Base-by-base conservation (phyloP, 495 filamentous ascomycete genomes). In the Podospora bellae-mahoneyi region DNA sequence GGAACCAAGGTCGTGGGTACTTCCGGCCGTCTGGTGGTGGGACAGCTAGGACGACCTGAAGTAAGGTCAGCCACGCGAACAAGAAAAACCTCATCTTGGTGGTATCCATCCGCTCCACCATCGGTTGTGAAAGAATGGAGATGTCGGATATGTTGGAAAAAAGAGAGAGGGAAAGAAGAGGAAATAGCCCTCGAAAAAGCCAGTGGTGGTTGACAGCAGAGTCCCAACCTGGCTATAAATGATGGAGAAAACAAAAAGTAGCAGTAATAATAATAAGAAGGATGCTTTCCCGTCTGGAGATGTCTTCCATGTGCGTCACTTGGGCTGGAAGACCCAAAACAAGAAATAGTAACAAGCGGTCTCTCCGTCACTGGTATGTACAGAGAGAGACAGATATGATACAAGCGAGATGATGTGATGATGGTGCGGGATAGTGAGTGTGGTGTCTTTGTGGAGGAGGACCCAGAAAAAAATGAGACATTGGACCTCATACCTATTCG, bases 281-380 rank as follows among this genome's bases (percentile, higher is more conserved):
- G 7, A 26, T 15, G 39, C 39, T 48, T 48, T 18, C 23, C 55
- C n/a, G 6, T 58, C n/a, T 19, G 55, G 16, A 58, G 16, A 26
- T 58, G 55, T 58, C 55, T 58, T 58, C 55, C 55, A 58, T 58
- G n/a, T 58, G 55, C n/a, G 55, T 58, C 55, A 58, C 55, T 48
- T 13, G 9, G 15, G 39, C 39, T 48, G 39, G 56, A 59, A 59
- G 56, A 27, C 6, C 56, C 26, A 27, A 59, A 26, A 59, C 56
- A 59, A 59, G 56, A 59, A 59, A 59, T 18, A 59, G 26, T 23
- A 9, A 48, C 2, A 13, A 0, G 2, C 5, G 39, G 26, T 62
- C 60, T 62, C 60, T 27, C 30, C 56, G 56, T 62, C 60, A 62
- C 60, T 34, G 60, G 60, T 27, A 62, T 62, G 60, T 34, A 39